phyloP scores from a whole-genome alignment of 495 filamentous ascomycete species.

The Penicillium cinerascens region DNA sequence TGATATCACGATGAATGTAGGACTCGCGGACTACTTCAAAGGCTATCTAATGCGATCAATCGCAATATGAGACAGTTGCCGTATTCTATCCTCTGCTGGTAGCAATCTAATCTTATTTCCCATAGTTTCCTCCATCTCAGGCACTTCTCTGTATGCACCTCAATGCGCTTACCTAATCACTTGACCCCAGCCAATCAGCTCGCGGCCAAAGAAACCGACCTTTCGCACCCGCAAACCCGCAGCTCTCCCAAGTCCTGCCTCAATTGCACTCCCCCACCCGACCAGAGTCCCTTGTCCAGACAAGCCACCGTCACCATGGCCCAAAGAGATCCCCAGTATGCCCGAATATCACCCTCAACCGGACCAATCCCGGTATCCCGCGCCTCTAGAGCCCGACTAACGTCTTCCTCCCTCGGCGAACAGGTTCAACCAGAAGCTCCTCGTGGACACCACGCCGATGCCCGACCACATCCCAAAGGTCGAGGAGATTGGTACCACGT shows the following conservation, averaged over 20 bases:
- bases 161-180: constrained; percentile 15
- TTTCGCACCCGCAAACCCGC: constrained; percentile 31
- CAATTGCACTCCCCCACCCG: constrained; percentile 21
- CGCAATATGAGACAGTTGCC: background rate
- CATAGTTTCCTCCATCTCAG: background rate
- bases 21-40: background rate
- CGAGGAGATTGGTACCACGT: constrained; percentile 84
- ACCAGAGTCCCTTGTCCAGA: constrained; percentile 4
- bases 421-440: constrained; percentile 90
- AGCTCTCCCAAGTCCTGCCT: constrained; percentile 23
- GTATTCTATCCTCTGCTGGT: background rate
- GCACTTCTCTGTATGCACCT: background rate
- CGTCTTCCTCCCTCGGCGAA: constrained; percentile 21
- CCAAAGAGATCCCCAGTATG: constrained; percentile 48
- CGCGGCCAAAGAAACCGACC: constrained; percentile 29
- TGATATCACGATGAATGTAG: constrained; percentile 6
- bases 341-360: background rate
- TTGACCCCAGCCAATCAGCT: constrained; percentile 27
- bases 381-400: constrained; percentile 16
- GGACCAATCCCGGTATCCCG: background rate
- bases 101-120: background rate
- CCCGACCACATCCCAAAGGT: constrained; percentile 87
- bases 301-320: constrained; percentile 43
- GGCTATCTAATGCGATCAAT: background rate
- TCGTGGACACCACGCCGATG: constrained; percentile 94